These are phyloP conservation scores for Phytophthora pisi DNA, from an alignment of 352 stramenopile species.

Conservation along the genomic window DNA sequence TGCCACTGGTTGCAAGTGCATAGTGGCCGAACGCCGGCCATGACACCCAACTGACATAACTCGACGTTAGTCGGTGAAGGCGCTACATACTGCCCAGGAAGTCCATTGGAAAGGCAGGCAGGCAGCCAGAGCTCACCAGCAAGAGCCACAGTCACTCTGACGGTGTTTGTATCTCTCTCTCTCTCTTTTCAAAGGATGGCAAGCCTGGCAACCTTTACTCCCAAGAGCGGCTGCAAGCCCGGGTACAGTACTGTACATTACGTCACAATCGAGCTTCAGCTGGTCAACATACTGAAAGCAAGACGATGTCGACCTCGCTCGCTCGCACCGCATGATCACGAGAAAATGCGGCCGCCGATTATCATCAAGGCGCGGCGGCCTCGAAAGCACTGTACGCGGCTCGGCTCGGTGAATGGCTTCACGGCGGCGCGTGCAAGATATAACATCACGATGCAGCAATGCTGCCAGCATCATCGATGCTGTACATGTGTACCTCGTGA, in stretches of 20 bases:
- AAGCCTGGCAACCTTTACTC: neutral
- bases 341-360: neutral
- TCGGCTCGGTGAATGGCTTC: neutral
- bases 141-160: neutral
- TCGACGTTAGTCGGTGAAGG: constrained; percentile 2
- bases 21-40: constrained; percentile 4
- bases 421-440: neutral
- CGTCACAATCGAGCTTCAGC: constrained; percentile 2
- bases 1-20: neutral
- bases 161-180: neutral
- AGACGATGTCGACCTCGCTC: constrained; percentile 1
- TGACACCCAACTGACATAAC: constrained; percentile 14
- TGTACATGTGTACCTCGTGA: too few relatives aligned
- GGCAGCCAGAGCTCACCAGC: neutral
- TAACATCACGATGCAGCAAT: neutral
- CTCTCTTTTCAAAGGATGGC: too few relatives aligned
- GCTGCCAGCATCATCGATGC: too few relatives aligned
- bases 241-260: neutral
- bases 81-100: neutral
- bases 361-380: neutral
- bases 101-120: neutral
- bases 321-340: neutral
- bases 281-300: constrained; percentile 27
- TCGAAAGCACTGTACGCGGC: neutral
- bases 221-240: neutral